Evolutionary conservation across 345 rosid species (phyloP), one percentile per base, ranked within the genome.

Genomic region (Rhizophora mangle): DNA sequence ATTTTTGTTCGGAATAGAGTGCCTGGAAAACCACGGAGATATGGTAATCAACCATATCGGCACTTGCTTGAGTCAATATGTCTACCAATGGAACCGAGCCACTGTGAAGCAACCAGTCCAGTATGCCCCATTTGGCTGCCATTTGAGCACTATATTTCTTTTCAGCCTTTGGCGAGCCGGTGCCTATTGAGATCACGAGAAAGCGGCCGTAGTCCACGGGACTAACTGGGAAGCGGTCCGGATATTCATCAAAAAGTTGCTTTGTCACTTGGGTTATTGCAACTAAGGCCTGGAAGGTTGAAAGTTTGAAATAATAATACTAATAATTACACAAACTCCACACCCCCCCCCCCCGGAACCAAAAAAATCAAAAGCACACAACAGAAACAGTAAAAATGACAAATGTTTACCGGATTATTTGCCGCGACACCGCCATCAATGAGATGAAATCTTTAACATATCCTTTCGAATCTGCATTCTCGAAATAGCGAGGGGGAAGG

Each of bases 371-470:
- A 43, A 11, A 43, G 2, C 3, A 0, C 24, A 34, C 37, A 8
- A 34, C 37, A 34, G 9, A 7, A 34, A 34, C 37, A 34, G 9
- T 39, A 39, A 43, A 13, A 43, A 13, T 0, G 19, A 3, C 16
- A 13, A 11, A 3, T 43, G 3, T 37, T 69, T 69, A 77, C 80
- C 21, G 76, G 80, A 68, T 64, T 77, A 22, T 77, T 77, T 29
- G 80, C 77, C 63, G 68, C 80, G 22, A 77, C 73, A 62, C 74
- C 68, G 53, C 71, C 80, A 24, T 72, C 77, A 1, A 77, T 43
- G 60, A 77, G 73, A 60, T 72, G 54, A 47, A 68, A 77, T 26
- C 72, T 24, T 31, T 60, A 34, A 57, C 30, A 0, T 52, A 47
- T 2, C 61, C 67, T 58, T 30, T 37, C n/a, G 30, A 24, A 46